phyloP scores from a whole-genome alignment of 176 grass and related monocot genomes.

The Alopecurus myosuroides region DNA sequence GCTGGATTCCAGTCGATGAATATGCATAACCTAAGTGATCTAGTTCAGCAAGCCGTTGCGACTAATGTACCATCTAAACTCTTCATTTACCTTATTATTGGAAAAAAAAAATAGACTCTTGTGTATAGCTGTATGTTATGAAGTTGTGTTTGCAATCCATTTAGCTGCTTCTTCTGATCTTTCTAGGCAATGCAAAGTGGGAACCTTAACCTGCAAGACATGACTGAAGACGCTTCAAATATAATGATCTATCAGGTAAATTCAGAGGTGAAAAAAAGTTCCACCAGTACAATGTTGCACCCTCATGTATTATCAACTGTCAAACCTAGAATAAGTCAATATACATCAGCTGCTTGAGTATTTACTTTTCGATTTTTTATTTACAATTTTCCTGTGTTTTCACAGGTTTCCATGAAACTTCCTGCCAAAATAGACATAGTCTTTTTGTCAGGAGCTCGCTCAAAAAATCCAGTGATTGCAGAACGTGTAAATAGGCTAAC shows the following conservation, averaged over 20 bases:
- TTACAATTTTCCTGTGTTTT: constrained; percentile 26
- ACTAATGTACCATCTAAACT: constrained; percentile 60
- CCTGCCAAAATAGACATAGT: constrained; percentile 76
- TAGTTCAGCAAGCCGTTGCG: constrained; percentile 70
- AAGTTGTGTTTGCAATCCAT: constrained; percentile 10
- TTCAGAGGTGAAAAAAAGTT: constrained; percentile 5
- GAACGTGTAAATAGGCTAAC: constrained; percentile 64
- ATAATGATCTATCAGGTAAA: constrained; percentile 83
- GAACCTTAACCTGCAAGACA: constrained; percentile 67
- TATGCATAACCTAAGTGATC: constrained; percentile 94
- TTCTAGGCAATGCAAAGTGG: constrained; percentile 81
- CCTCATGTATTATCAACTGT: neutral
- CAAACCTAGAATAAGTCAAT: neutral
- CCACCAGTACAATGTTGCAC: neutral
- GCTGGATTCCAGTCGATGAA: constrained; percentile 80
- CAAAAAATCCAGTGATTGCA: constrained; percentile 39
- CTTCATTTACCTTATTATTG: constrained; percentile 24
- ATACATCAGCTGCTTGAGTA: neutral
- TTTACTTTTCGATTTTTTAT: constrained; percentile 11
- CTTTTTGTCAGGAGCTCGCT: constrained; percentile 67
- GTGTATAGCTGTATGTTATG: neutral
- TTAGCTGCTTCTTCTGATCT: constrained; percentile 14
- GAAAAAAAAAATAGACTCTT: neutral
- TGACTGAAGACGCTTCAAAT: constrained; percentile 79
- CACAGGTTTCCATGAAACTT: constrained; percentile 57